Percentiles rank a stretch among this genome's conserved stretches.
Conservation (phyloP, 805 yeast genomes). For the Zygosaccharomyces siamensis region DNA sequence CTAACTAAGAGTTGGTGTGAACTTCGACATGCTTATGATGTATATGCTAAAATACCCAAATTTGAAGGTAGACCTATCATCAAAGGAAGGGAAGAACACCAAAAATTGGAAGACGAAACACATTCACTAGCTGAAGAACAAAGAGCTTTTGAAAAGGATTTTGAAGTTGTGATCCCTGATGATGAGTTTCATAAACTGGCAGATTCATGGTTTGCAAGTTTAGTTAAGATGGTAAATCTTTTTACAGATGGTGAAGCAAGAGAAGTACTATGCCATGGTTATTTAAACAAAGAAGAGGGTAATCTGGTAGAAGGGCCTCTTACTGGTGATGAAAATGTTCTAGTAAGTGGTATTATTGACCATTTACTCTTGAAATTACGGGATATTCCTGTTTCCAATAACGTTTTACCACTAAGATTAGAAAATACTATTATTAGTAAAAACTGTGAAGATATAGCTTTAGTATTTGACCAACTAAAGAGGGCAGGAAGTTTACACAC, state of each 20-base stretch:
- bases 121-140: conserved; percentile 37
- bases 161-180: conserved; percentile 17
- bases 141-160: conserved; percentile 16
- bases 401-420: conserved; percentile 1
- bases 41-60: conserved; percentile 43
- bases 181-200: conserved; percentile 27
- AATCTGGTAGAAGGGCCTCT: conserved; percentile 13
- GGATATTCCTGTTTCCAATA: not conserved
- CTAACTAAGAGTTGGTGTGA: conserved; percentile 67
- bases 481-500: conserved; percentile 1
- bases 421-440: conserved; percentile 6
- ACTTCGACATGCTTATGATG: conserved; percentile 47
- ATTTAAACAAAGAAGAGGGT: conserved; percentile 34
- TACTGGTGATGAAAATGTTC: conserved; percentile 31
- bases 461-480: conserved; percentile 20
- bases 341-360: conserved; percentile 65
- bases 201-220: conserved; percentile 40
- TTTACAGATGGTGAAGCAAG: conserved; percentile 50
- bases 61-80: conserved; percentile 40
- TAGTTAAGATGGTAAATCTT: conserved; percentile 40
- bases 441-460: conserved; percentile 8
- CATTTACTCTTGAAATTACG: conserved; percentile 33
- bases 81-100: conserved; percentile 47
- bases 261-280: conserved; percentile 56
- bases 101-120: conserved; percentile 41